Percentiles rank a stretch among this genome's conserved stretches.
Conservation (phyloP, 2,329 filamentous ascomycete species). For the Neonectria faginata region DNA sequence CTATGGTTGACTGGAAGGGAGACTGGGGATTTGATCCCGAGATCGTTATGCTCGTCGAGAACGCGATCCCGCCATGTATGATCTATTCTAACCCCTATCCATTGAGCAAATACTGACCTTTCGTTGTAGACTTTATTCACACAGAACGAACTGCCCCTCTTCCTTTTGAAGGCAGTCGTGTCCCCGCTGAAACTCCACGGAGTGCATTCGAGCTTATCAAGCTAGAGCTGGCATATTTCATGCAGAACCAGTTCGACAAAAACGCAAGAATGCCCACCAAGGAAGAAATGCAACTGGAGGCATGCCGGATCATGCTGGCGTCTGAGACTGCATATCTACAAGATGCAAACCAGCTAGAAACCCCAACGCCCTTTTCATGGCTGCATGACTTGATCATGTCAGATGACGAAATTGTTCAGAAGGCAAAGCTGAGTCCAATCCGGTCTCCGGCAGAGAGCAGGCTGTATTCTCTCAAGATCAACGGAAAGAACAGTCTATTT, state of each 20-base stretch:
- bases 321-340: conserved; percentile 25
- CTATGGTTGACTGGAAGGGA: conserved; percentile 57
- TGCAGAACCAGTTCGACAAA: conserved; percentile 30
- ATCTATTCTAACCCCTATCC: background rate
- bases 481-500: conserved; percentile 42
- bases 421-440: conserved; percentile 39
- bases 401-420: conserved; percentile 24
- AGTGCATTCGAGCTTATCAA: conserved; percentile 35
- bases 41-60: conserved; percentile 52
- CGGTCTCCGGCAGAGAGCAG: conserved; percentile 38
- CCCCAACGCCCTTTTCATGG: conserved; percentile 24
- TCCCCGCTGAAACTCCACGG: conserved; percentile 22
- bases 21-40: conserved; percentile 55
- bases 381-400: conserved; percentile 33
- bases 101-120: background rate
- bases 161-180: conserved; percentile 31
- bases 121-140: conserved; percentile 29
- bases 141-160: conserved; percentile 29
- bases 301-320: conserved; percentile 31
- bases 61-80: conserved; percentile 54
- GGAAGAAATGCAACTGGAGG: conserved; percentile 32
- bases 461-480: conserved; percentile 39
- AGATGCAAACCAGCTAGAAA: conserved; percentile 17
- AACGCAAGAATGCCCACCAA: conserved; percentile 19
- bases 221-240: conserved; percentile 35